Evolutionary conservation across 208 protist genomes (phyloP).

Genomic region (Tritrichomonas musculus): DNA sequence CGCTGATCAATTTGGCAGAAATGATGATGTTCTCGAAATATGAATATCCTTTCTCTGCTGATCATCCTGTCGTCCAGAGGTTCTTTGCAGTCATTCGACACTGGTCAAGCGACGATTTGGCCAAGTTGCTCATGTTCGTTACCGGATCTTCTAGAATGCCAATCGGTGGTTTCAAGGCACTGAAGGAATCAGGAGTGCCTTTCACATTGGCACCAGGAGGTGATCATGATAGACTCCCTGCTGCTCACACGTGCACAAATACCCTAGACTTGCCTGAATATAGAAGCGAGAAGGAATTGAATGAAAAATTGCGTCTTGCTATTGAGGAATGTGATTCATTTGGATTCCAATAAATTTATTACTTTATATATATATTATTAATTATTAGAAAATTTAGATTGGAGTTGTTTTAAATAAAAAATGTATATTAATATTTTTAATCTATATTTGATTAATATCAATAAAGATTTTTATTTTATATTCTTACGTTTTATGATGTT

Average conservation of each 20-base stretch:
- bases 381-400: no score
- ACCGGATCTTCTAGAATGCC: constrained; percentile 93
- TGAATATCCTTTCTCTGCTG: constrained; percentile 59
- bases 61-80: constrained; percentile 74
- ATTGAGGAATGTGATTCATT: constrained; percentile 51
- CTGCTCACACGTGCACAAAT: constrained; percentile 90
- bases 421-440: no score
- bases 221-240: constrained; percentile 67
- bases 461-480: no score
- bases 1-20: constrained; percentile 89
- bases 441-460: no score
- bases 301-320: constrained; percentile 48
- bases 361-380: no score
- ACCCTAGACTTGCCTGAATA: constrained; percentile 89
- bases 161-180: constrained; percentile 81
- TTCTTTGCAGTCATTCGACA: constrained; percentile 82
- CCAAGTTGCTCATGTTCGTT: constrained; percentile 90
- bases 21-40: constrained; percentile 78
- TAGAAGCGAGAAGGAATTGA: constrained; percentile 59
- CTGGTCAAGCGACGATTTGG: constrained; percentile 68
- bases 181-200: constrained; percentile 51
- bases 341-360: constrained; percentile 44
- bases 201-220: constrained; percentile 37
- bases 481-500: no score
- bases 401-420: no score